Percentiles rank a stretch among this genome's conserved stretches.
phyloP scores from a whole-genome alignment of 2,329 filamentous ascomycete genomes.

The Epichloe uncinata region DNA sequence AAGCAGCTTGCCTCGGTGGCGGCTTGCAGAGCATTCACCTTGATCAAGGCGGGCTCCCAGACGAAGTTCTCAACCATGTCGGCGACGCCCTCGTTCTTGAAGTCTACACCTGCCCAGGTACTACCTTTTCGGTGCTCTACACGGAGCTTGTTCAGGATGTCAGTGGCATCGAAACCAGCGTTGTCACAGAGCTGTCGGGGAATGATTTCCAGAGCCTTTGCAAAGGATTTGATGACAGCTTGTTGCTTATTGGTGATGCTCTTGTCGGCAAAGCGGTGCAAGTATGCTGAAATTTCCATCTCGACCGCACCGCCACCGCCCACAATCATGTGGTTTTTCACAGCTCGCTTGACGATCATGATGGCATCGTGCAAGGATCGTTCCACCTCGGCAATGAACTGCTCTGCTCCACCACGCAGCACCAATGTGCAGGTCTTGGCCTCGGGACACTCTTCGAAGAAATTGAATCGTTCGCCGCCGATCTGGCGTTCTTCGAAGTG shows the following conservation, averaged over 20 bases:
- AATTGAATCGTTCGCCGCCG: conserved; percentile 93
- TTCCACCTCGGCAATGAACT: conserved; percentile 98
- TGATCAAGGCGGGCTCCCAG: conserved; percentile 93
- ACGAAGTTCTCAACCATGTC: conserved; percentile 95
- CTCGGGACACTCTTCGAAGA: conserved; percentile 90
- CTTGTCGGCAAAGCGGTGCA: conserved; percentile 85
- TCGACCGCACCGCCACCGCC: conserved; percentile 88
- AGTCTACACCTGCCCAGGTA: conserved; percentile 93
- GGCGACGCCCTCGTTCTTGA: conserved; percentile 76
- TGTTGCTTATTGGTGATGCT: conserved; percentile 93
- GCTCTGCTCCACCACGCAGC: conserved; percentile 89
- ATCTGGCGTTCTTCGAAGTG: conserved; percentile 93
- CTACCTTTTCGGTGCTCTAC: conserved; percentile 93
- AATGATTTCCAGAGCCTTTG: conserved; percentile 92
- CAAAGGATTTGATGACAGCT: conserved; percentile 93
- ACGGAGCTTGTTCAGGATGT: conserved; percentile 90
- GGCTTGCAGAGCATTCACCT: conserved; percentile 93
- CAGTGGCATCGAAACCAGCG: conserved; percentile 93
- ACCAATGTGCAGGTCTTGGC: conserved; percentile 96
- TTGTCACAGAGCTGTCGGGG: conserved; percentile 97
- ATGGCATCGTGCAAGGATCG: conserved; percentile 96
- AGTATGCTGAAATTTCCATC: conserved; percentile 92
- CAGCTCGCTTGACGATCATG: conserved; percentile 98
- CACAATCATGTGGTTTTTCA: conserved; percentile 89
- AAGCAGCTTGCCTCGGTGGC: conserved; percentile 91